Percentiles rank a stretch among this genome's conserved stretches.
phyloP scores from a whole-genome alignment of 1,139 yeast species.

The Taphrina deformans region DNA sequence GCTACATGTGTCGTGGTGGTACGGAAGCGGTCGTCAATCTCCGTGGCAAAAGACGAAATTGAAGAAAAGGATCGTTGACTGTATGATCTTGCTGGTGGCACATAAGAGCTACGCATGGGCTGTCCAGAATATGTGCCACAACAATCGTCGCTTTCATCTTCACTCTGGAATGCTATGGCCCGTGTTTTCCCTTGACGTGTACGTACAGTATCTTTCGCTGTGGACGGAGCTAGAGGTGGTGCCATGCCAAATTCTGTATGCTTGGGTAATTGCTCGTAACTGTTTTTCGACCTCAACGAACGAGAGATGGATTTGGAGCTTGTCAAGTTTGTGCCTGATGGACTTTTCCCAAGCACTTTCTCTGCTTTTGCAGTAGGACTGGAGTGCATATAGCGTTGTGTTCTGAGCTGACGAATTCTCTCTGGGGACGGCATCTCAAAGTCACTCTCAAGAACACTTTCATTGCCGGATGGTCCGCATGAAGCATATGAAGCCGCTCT shows the following conservation, averaged over 20 bases:
- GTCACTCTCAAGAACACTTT: conserved; percentile 6
- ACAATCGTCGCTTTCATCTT: background rate
- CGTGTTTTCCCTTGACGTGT: background rate
- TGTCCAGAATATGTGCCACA: background rate
- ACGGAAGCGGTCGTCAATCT: conserved; percentile 10
- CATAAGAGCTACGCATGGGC: background rate
- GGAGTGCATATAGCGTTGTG: background rate
- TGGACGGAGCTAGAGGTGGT: conserved; percentile 39
- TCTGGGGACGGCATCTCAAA: background rate
- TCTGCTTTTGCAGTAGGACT: conserved; percentile 30
- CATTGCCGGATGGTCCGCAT: background rate
- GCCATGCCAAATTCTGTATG: conserved; percentile 9
- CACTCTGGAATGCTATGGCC: background rate
- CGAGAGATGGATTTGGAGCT: conserved; percentile 11
- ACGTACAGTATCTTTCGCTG: conserved; percentile 22
- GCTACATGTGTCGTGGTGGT: background rate
- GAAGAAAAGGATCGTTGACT: conserved; percentile 24
- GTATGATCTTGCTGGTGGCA: conserved; percentile 16
- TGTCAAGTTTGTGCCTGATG: conserved; percentile 1
- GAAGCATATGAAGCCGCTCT: background rate
- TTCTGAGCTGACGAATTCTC: background rate
- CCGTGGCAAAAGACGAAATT: conserved; percentile 26
- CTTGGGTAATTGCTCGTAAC: background rate
- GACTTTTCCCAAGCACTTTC: conserved; percentile 14
- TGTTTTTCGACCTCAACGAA: conserved; percentile 7